A percentile compares a stretch with the other conserved stretches of the same genome.
Conservation (phyloP, 2,329 filamentous ascomycete species). For the Dactylella cylindrospora region DNA sequence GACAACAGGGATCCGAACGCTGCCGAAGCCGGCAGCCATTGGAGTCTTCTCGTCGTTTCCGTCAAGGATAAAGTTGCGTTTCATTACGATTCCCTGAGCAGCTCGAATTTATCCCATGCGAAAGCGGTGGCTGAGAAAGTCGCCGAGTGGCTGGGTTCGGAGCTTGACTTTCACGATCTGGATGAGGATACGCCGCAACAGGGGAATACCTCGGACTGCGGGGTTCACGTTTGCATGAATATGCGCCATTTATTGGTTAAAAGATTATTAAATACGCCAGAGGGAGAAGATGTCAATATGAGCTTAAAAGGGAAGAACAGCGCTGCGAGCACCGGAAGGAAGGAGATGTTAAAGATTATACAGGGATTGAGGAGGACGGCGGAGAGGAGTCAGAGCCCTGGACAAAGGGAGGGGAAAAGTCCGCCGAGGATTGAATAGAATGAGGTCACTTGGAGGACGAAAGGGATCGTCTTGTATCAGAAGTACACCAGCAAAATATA, state of each 20-base stretch:
- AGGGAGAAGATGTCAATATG: slow-evolving; percentile 88
- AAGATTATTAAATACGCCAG: slow-evolving; percentile 74
- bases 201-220: slow-evolving; percentile 89
- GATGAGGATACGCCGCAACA: slow-evolving; percentile 79
- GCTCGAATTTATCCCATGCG: slow-evolving; percentile 74
- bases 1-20: slow-evolving; percentile 74
- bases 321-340: slow-evolving; percentile 75
- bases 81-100: slow-evolving; percentile 87
- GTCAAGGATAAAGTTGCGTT: slow-evolving; percentile 88
- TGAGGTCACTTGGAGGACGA: slow-evolving; percentile 4
- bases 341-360: slow-evolving; percentile 89
- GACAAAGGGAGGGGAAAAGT: slow-evolving; percentile 43
- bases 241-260: slow-evolving; percentile 94
- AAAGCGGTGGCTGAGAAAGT: slow-evolving; percentile 69
- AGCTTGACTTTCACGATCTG: slow-evolving; percentile 75
- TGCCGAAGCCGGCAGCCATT: slow-evolving; percentile 90
- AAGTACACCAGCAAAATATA: too few species aligned
- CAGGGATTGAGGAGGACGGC: slow-evolving; percentile 84
- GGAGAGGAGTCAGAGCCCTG: slow-evolving; percentile 62
- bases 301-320: slow-evolving; percentile 82
- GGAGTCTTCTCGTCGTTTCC: slow-evolving; percentile 88
- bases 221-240: slow-evolving; percentile 90
- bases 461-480: too few species aligned
- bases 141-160: slow-evolving; percentile 65
- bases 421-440: slow-evolving; percentile 46